Evolutionary conservation across 2,329 filamentous ascomycete genomes (phyloP).

Genomic region (Phialemonium atrogriseum): DNA sequence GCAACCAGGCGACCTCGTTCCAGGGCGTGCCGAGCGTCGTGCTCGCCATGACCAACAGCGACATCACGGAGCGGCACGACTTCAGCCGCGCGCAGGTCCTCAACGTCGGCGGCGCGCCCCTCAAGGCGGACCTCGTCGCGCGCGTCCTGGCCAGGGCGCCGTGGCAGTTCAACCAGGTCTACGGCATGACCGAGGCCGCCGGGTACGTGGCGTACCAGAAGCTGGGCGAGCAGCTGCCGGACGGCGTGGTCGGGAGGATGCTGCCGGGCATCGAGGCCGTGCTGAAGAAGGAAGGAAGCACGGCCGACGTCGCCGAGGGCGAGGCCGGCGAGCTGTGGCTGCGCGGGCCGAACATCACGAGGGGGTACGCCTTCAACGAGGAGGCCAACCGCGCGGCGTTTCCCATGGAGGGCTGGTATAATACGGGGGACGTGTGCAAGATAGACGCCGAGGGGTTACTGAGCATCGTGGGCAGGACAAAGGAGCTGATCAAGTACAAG

Average conservation of each 20-base stretch:
- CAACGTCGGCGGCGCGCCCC: too few species aligned
- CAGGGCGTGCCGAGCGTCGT: too few species aligned
- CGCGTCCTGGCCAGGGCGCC: too few species aligned
- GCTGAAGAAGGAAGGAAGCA: conserved; percentile 21
- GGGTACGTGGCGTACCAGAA: too few species aligned
- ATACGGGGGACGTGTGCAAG: conserved; percentile 21
- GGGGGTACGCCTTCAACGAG: conserved; percentile 18
- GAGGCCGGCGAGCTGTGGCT: conserved; percentile 19
- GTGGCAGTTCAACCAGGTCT: conserved; percentile 10
- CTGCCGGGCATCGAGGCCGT: neutral
- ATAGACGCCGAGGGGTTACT: conserved; percentile 20
- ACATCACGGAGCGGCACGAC: too few species aligned
- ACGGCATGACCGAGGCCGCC: too few species aligned
- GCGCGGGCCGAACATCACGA: conserved; percentile 17
- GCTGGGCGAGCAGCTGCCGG: too few species aligned
- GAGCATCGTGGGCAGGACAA: conserved; percentile 22
- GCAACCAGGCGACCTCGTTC: conserved; percentile 26
- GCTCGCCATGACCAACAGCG: too few species aligned
- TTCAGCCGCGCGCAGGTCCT: too few species aligned
- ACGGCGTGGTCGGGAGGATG: too few species aligned
- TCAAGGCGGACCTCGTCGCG: too few species aligned
- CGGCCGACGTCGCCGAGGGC: conserved; percentile 17
- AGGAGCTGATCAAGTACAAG: conserved; percentile 23
- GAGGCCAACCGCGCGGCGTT: conserved; percentile 15
- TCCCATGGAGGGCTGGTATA: conserved; percentile 17